These are phyloP conservation scores for Simmondsia chinensis DNA, from an alignment of 148 eudicot species.

Conservation along the genomic window DNA sequence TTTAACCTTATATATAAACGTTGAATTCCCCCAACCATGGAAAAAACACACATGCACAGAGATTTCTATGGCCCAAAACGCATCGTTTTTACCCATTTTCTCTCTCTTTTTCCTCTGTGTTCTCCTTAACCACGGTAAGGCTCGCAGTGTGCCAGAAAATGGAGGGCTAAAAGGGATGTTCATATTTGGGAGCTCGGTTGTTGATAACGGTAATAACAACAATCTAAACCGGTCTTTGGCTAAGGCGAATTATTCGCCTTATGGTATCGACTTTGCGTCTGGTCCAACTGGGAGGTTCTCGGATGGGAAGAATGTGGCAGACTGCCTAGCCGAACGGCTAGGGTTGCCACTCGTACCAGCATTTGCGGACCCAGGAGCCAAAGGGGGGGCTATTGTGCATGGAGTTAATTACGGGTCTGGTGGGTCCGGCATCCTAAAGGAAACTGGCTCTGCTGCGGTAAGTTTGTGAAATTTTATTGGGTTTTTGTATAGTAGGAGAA, in stretches of 20 bases:
- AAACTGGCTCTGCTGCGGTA: constrained; percentile 23
- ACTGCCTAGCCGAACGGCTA: constrained; percentile 11
- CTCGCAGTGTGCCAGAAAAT: too few species aligned
- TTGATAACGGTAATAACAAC: constrained; percentile 35
- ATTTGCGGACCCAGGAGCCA: constrained; percentile 14
- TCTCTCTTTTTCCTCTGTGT: too few species aligned
- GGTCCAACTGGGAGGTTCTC: constrained; percentile 22
- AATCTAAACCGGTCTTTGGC: neutral
- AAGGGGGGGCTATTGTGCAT: neutral
- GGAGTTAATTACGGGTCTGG: constrained; percentile 35
- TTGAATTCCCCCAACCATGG: too few species aligned
- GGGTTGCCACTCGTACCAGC: constrained; percentile 18
- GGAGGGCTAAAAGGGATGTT: constrained; percentile 18
- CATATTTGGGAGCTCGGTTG: constrained; percentile 27
- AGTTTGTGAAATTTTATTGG: neutral
- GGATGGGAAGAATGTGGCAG: constrained; percentile 24
- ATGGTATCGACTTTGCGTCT: constrained; percentile 20
- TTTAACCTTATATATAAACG: too few species aligned
- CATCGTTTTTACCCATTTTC: too few species aligned
- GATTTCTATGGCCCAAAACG: too few species aligned
- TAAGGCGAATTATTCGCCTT: constrained; percentile 24
- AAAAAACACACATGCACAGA: too few species aligned
- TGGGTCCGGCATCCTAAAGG: constrained; percentile 27
- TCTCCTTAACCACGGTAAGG: too few species aligned
- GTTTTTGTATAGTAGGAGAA: too few species aligned